A percentile compares a stretch with the other conserved stretches of the same genome.
Evolutionary conservation across 371 early-diverging fungal species (phyloP).

Genomic region (Actinomortierella ambigua): DNA sequence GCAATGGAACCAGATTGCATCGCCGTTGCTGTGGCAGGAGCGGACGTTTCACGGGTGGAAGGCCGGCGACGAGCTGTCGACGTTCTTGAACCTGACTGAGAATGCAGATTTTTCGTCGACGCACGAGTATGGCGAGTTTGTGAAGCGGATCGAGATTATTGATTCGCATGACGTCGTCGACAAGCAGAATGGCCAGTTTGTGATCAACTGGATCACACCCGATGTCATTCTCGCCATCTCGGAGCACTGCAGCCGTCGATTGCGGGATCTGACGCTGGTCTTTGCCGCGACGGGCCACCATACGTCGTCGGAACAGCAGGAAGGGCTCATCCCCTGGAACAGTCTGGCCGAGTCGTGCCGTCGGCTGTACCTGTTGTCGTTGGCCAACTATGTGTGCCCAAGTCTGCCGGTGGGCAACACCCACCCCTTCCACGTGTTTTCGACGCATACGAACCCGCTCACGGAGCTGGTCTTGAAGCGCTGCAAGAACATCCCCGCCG

Average conservation of each 20-base stretch:
- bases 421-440: conserved; percentile 39
- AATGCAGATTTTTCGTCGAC: conserved; percentile 47
- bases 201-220: conserved; percentile 48
- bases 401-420: conserved; percentile 23
- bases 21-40: conserved; percentile 45
- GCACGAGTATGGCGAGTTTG: conserved; percentile 47
- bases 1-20: conserved; percentile 37
- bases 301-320: conserved; percentile 36
- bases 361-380: conserved; percentile 37
- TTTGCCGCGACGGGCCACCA: conserved; percentile 42
- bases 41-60: conserved; percentile 47
- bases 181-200: conserved; percentile 46
- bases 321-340: conserved; percentile 41
- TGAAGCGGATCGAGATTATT: conserved; percentile 45
- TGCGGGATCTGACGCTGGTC: conserved; percentile 36
- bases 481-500: conserved; percentile 43
- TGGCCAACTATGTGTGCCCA: conserved; percentile 45
- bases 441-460: conserved; percentile 37
- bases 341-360: conserved; percentile 45
- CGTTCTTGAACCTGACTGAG: conserved; percentile 35
- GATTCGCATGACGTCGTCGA: conserved; percentile 47
- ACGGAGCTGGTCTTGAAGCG: conserved; percentile 41
- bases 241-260: conserved; percentile 42
- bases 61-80: conserved; percentile 41
- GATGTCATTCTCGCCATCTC: conserved; percentile 43